Evolutionary conservation across 176 grass and related monocot species (phyloP).

Genomic region (Melocanna baccifera): DNA sequence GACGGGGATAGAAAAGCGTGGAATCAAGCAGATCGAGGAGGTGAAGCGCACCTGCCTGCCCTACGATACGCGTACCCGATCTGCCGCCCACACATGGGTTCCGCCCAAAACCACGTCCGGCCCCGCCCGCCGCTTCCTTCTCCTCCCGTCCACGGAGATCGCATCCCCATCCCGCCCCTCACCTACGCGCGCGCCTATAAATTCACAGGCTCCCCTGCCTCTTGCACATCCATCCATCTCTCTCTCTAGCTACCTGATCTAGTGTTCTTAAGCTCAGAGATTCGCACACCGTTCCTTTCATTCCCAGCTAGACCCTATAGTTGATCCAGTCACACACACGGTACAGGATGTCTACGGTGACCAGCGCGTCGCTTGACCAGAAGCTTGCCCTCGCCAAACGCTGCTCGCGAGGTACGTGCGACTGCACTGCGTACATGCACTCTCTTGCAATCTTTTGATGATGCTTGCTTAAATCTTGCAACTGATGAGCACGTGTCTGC

Average conservation of each 20-base stretch:
- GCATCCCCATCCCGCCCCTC: too few relatives aligned
- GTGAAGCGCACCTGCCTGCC: background rate
- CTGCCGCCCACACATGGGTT: background rate
- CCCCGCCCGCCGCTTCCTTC: conserved; percentile 8
- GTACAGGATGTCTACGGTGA: conserved; percentile 44
- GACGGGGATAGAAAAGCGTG: background rate
- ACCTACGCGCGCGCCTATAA: background rate
- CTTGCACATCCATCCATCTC: background rate
- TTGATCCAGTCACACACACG: background rate
- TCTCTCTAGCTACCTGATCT: background rate
- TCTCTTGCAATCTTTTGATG: too few relatives aligned
- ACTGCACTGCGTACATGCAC: background rate
- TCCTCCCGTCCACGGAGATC: too few relatives aligned
- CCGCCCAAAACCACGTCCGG: conserved; percentile 21
- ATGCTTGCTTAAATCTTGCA: background rate
- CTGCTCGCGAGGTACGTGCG: conserved; percentile 53
- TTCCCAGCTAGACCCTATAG: background rate
- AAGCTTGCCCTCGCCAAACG: conserved; percentile 66
- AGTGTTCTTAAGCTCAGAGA: background rate
- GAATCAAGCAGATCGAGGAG: background rate
- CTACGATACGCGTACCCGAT: background rate
- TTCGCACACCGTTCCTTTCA: background rate
- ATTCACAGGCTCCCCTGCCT: background rate
- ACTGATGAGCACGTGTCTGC: background rate
- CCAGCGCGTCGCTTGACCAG: conserved; percentile 54